Evolutionary conservation across 2,329 filamentous ascomycete species (phyloP).

Genomic region (Laburnicola sp.): DNA sequence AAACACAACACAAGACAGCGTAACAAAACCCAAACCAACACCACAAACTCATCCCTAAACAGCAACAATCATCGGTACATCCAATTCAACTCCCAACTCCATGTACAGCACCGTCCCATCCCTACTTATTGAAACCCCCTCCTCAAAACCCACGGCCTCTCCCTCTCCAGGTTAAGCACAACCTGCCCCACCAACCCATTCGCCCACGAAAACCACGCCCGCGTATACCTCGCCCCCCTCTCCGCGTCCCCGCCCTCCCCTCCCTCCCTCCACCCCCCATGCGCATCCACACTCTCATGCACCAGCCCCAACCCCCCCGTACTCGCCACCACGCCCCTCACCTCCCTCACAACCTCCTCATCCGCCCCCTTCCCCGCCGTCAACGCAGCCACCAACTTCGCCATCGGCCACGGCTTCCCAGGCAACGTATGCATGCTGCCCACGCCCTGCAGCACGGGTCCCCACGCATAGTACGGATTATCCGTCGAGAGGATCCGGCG

Average conservation of each 20-base stretch:
- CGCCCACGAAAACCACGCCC: slow-evolving; percentile 52
- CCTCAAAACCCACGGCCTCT: slow-evolving; percentile 48
- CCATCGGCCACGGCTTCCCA: slow-evolving; percentile 55
- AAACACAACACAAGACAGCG: no score
- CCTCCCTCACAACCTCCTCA: slow-evolving; percentile 47
- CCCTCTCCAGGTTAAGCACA: slow-evolving; percentile 50
- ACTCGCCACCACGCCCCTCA: slow-evolving; percentile 51
- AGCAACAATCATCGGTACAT: no score
- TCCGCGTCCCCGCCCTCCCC: slow-evolving; percentile 48
- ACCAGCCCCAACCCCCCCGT: no score
- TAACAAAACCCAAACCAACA: no score
- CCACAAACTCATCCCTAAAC: no score
- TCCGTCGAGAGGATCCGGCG: slow-evolving; percentile 45
- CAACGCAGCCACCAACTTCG: slow-evolving; percentile 53
- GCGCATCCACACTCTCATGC: slow-evolving; percentile 50
- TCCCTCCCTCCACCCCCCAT: slow-evolving; percentile 57
- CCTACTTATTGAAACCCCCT: slow-evolving; percentile 32
- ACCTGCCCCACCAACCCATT: slow-evolving; percentile 56
- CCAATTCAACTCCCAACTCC: background rate
- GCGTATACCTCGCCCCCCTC: background rate
- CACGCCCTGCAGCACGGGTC: slow-evolving; percentile 50
- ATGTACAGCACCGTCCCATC: background rate
- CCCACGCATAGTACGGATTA: slow-evolving; percentile 55
- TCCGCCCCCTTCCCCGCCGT: slow-evolving; percentile 54
- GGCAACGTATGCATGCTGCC: slow-evolving; percentile 53